These are phyloP conservation scores for Rutidosis leptorrhynchoides DNA, from an alignment of 129 eudicot species.

Conservation along the genomic window DNA sequence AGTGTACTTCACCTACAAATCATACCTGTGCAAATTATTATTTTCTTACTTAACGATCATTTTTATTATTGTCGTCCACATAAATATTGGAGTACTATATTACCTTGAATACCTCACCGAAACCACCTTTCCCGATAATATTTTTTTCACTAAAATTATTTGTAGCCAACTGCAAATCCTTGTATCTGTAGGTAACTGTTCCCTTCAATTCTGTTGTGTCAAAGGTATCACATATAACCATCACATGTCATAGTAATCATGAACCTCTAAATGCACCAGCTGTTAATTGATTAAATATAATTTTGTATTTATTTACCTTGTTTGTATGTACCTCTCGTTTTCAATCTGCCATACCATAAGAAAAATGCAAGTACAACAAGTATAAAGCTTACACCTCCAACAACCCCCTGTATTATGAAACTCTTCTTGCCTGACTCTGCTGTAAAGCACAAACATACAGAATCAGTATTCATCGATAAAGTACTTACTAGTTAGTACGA, in stretches of 20 bases:
- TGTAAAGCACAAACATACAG: conserved; percentile 18
- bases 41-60: too few species aligned
- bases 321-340: conserved; percentile 25
- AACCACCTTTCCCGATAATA: conserved; percentile 14
- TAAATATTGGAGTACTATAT: not conserved
- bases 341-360: conserved; percentile 26
- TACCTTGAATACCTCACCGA: conserved; percentile 17
- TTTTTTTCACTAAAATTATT: conserved; percentile 6
- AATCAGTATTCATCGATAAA: not conserved
- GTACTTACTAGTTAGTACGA: not conserved
- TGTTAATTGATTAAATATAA: not conserved
- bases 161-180: conserved; percentile 10
- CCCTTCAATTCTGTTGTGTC: not conserved
- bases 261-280: not conserved
- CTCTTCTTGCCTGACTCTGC: conserved; percentile 38
- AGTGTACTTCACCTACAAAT: not conserved
- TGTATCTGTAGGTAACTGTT: not conserved
- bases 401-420: conserved; percentile 31
- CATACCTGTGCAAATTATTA: not conserved
- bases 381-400: conserved; percentile 44
- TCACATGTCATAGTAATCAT: not conserved
- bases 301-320: conserved; percentile 11
- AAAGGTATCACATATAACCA: not conserved
- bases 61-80: not conserved
- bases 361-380: conserved; percentile 27